A percentile compares a stretch with the other conserved stretches of the same genome.
These are phyloP conservation scores for Mollisia scopiformis DNA, from an alignment of 2,329 filamentous ascomycete species.

Conservation along the genomic window DNA sequence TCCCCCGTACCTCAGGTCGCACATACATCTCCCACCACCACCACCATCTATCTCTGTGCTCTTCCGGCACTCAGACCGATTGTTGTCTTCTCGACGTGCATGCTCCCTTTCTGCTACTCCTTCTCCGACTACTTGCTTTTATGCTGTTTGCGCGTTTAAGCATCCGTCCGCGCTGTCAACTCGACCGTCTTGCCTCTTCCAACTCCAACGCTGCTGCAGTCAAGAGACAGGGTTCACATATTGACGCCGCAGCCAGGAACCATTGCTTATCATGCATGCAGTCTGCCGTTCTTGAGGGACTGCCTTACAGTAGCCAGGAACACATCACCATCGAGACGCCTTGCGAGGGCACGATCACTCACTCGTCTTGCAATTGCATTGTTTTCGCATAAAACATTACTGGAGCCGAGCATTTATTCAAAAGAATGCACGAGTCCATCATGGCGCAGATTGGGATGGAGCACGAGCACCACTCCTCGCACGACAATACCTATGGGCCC, in stretches of 20 bases:
- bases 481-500: conserved; percentile 43
- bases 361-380: conserved; percentile 24
- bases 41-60: conserved; percentile 14
- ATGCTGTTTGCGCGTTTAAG: conserved; percentile 32
- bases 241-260: conserved; percentile 38
- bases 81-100: conserved; percentile 20
- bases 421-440: conserved; percentile 40
- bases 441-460: conserved; percentile 40
- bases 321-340: conserved; percentile 28
- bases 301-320: conserved; percentile 40
- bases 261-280: conserved; percentile 41
- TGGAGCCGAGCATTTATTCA: conserved; percentile 19
- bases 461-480: conserved; percentile 35
- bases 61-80: conserved; percentile 21
- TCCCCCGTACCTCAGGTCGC: conserved; percentile 8
- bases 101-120: too few species aligned
- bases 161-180: conserved; percentile 28
- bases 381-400: conserved; percentile 21
- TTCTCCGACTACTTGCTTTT: too few species aligned
- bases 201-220: conserved; percentile 33
- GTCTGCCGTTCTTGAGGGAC: conserved; percentile 37
- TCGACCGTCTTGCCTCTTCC: conserved; percentile 22
- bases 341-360: conserved; percentile 20
- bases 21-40: conserved; percentile 19
- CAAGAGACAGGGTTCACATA: conserved; percentile 32